Conservation (phyloP, 495 filamentous ascomycete genomes). For the Lichina pygmaea region DNA sequence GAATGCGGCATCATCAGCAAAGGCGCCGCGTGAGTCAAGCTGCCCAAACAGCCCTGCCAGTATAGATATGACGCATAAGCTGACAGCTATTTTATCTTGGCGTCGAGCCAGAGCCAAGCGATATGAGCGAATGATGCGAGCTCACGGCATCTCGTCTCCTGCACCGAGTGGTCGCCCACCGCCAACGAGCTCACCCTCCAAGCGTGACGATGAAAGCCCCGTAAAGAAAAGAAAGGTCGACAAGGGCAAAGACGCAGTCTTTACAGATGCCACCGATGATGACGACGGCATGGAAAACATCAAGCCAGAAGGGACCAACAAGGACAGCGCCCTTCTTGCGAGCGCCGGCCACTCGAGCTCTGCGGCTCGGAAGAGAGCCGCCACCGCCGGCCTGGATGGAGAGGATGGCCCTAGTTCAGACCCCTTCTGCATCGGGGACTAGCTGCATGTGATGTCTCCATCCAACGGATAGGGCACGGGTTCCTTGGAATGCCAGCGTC, state of each 20-base stretch:
- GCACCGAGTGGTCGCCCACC: constrained; percentile 2
- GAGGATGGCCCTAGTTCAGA: too few species aligned
- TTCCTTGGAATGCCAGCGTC: too few species aligned
- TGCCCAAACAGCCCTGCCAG: background rate
- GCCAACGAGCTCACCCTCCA: constrained; percentile 2
- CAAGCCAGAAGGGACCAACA: constrained; percentile 7
- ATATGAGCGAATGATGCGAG: constrained; percentile 35
- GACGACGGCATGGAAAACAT: constrained; percentile 11
- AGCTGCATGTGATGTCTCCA: too few species aligned
- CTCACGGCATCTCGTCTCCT: constrained; percentile 16
- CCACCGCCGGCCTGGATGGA: too few species aligned
- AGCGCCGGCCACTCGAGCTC: background rate
- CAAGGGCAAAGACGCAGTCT: constrained; percentile 2
- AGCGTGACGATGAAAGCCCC: constrained; percentile 9
- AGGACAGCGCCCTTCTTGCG: too few species aligned
- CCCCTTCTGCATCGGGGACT: too few species aligned
- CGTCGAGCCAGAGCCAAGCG: constrained; percentile 25
- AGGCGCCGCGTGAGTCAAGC: constrained; percentile 37
- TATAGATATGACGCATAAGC: background rate
- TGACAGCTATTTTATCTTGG: background rate
- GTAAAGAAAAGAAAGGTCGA: constrained; percentile 18
- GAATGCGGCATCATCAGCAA: constrained; percentile 33
- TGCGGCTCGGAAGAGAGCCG: background rate
- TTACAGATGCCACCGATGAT: constrained; percentile 11
- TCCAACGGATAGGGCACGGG: too few species aligned